A percentile compares a stretch with the other conserved stretches of the same genome.
These are phyloP conservation scores for Candida smagusa DNA, from an alignment of 1,139 yeast genomes.

Conservation along the genomic window DNA sequence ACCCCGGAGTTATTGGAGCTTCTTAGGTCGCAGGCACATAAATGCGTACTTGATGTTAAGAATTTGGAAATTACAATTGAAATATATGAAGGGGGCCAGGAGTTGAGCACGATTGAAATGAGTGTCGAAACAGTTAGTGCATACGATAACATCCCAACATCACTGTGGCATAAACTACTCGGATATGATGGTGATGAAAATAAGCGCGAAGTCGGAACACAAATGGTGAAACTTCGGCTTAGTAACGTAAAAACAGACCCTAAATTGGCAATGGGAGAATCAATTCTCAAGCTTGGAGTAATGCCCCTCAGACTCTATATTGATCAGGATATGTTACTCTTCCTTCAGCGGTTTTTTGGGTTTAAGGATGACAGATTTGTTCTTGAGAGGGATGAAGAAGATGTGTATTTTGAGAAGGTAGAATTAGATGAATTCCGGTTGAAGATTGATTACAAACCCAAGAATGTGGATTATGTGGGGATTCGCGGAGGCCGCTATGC, in stretches of 20 bases:
- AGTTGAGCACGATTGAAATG: conserved; percentile 42
- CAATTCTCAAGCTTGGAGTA: conserved; percentile 51
- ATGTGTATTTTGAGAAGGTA: conserved; percentile 65
- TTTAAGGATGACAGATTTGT: conserved; percentile 72
- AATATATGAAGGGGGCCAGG: conserved; percentile 29
- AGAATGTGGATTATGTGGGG: conserved; percentile 79
- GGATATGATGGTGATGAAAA: conserved; percentile 68
- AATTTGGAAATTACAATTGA: conserved; percentile 48
- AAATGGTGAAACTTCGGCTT: conserved; percentile 56
- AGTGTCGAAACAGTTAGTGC: conserved; percentile 55
- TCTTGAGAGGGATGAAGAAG: conserved; percentile 53
- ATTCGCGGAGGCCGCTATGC: conserved; percentile 81
- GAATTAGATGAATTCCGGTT: conserved; percentile 60
- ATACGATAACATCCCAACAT: conserved; percentile 76
- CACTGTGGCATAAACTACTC: conserved; percentile 87
- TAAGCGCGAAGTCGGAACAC: conserved; percentile 65
- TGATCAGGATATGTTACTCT: conserved; percentile 92
- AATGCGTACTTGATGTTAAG: conserved; percentile 55
- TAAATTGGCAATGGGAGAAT: conserved; percentile 65
- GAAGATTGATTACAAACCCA: conserved; percentile 88
- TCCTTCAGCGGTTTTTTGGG: conserved; percentile 72
- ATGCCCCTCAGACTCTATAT: conserved; percentile 80
- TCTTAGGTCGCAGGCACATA: conserved; percentile 63
- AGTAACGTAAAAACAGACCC: conserved; percentile 66
- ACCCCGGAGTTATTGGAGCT: conserved; percentile 22